Percentiles rank a stretch among this genome's conserved stretches.
These are phyloP conservation scores for Monosporascus ibericus DNA, from an alignment of 2,329 filamentous ascomycete species.

Conservation along the genomic window DNA sequence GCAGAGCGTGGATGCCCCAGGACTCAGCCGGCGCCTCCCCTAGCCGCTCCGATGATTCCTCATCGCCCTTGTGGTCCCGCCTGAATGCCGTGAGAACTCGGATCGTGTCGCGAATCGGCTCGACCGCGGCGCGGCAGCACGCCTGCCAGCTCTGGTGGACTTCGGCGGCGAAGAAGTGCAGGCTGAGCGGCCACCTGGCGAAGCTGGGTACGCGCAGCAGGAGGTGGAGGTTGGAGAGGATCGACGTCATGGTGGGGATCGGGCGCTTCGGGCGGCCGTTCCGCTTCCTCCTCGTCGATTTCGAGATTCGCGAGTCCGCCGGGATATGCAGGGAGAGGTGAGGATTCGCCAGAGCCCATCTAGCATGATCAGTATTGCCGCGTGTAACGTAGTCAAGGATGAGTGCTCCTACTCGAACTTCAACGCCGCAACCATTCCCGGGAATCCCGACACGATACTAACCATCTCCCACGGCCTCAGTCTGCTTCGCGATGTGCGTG, in stretches of 20 bases:
- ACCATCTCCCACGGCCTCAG: slow-evolving; percentile 90
- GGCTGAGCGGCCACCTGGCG: slow-evolving; percentile 69
- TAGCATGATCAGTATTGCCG: slow-evolving; percentile 28
- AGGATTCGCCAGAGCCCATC: slow-evolving; percentile 89
- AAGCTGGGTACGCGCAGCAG: slow-evolving; percentile 78
- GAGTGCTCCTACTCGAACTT: slow-evolving; percentile 77
- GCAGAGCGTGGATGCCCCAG: slow-evolving; percentile 48
- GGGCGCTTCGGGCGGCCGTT: slow-evolving; percentile 53
- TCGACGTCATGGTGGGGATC: slow-evolving; percentile 54
- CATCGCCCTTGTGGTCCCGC: slow-evolving; percentile 7
- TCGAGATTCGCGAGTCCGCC: slow-evolving; percentile 50
- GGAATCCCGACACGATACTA: slow-evolving; percentile 80
- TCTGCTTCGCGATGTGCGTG: slow-evolving; percentile 59
- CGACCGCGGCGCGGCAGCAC: slow-evolving; percentile 45
- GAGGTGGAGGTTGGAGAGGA: slow-evolving; percentile 75
- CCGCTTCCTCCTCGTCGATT: slow-evolving; percentile 43
- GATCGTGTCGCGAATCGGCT: slow-evolving; percentile 41
- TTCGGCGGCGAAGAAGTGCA: slow-evolving; percentile 73
- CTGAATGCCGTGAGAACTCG: slow-evolving; percentile 52
- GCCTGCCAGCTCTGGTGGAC: slow-evolving; percentile 63
- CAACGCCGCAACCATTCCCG: slow-evolving; percentile 76
- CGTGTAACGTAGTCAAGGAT: neutral
- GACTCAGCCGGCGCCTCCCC: slow-evolving; percentile 8
- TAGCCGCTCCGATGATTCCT: neutral
- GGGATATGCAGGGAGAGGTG: slow-evolving; percentile 76